phyloP scores from a whole-genome alignment of 805 yeast species.

The Candida golubevii region DNA sequence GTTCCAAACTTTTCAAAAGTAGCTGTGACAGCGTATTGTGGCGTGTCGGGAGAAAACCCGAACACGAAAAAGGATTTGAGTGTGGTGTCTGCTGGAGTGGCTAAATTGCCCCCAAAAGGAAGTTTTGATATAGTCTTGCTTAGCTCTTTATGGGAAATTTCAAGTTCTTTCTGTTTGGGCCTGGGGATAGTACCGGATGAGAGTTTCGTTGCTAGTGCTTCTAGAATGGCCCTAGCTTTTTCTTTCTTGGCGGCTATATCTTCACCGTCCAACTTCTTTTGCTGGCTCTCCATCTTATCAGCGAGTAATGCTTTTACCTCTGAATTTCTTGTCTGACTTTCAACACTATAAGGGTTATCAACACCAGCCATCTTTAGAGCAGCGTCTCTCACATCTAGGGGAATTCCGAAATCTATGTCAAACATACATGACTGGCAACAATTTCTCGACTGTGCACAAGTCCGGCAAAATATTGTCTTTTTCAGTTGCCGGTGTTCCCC shows the following conservation, averaged over 20 bases:
- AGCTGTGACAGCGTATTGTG: conserved; percentile 58
- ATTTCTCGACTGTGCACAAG: conserved; percentile 75
- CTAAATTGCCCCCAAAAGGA: conserved; percentile 64
- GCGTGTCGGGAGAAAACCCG: conserved; percentile 64
- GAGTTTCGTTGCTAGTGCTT: conserved; percentile 40
- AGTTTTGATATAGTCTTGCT: conserved; percentile 48
- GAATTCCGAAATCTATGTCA: conserved; percentile 79
- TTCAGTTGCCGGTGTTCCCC: conserved; percentile 40
- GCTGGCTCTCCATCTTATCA: conserved; percentile 50
- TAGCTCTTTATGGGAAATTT: conserved; percentile 32
- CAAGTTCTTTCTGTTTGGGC: conserved; percentile 29
- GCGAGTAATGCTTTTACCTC: conserved; percentile 40
- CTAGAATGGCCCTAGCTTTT: conserved; percentile 48
- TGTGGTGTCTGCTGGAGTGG: conserved; percentile 28
- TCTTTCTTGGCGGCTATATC: conserved; percentile 16
- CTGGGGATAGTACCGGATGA: conserved; percentile 5
- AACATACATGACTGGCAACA: conserved; percentile 87
- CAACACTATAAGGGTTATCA: conserved; percentile 22
- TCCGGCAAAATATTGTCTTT: conserved; percentile 67
- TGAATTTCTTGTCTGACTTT: conserved; percentile 20
- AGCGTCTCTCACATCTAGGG: conserved; percentile 72
- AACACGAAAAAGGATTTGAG: conserved; percentile 66
- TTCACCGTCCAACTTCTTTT: conserved; percentile 21
- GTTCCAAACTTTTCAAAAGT: conserved; percentile 44
- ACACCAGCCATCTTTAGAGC: conserved; percentile 67